phyloP scores from a whole-genome alignment of 208 protist species.

The Crithidia bombi region DNA sequence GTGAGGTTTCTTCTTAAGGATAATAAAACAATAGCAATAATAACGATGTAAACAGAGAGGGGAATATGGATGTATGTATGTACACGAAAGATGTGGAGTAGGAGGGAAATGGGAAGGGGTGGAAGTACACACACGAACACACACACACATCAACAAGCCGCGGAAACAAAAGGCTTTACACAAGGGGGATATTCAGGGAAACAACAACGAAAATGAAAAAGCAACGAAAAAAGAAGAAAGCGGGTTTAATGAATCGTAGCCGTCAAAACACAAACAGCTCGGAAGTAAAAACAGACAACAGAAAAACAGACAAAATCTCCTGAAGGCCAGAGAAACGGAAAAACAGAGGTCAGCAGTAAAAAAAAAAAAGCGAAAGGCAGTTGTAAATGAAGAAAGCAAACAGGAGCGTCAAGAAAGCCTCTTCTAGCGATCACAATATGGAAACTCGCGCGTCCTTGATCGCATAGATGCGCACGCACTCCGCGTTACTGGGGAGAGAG shows the following conservation, averaged over 20 bases:
- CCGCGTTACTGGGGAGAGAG: too few relatives aligned
- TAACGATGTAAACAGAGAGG: too few relatives aligned
- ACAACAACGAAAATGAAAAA: constrained; percentile 1
- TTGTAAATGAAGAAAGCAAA: not conserved
- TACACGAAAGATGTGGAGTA: not conserved
- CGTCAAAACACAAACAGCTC: too few relatives aligned
- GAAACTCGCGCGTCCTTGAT: not conserved
- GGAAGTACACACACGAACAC: too few relatives aligned
- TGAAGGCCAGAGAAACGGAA: not conserved
- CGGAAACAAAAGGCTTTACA: not conserved
- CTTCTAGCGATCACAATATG: not conserved
- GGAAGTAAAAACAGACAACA: not conserved
- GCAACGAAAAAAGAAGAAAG: constrained; percentile 26
- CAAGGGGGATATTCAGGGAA: not conserved
- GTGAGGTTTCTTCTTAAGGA: not conserved
- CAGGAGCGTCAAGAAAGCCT: constrained; percentile 1
- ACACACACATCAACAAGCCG: too few relatives aligned
- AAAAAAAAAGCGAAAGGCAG: not conserved
- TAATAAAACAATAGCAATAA: not conserved
- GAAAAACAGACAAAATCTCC: not conserved
- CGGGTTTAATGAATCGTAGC: not conserved
- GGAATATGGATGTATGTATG: too few relatives aligned
- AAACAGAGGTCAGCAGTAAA: not conserved
- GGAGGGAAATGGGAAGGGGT: too few relatives aligned
- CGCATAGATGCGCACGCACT: not conserved